Base-by-base conservation (phyloP, 2,329 filamentous ascomycete species). In the Trichoderma brevicompactum region DNA sequence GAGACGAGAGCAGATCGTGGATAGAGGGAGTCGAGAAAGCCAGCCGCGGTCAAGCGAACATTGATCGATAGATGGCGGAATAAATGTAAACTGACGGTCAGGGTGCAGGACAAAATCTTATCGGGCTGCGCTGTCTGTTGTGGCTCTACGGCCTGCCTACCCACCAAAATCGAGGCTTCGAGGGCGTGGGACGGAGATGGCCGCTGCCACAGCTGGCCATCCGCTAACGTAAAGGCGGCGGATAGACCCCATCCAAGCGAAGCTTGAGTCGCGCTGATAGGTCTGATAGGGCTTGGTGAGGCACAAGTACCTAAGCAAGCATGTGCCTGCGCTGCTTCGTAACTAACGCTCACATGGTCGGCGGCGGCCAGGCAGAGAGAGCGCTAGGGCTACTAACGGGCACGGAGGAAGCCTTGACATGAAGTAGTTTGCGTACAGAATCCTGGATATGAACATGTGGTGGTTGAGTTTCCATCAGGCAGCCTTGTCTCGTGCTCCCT, bases 131-230 rank as follows among this genome's bases (percentile, higher is more conserved):
- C 28, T 50, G 49, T 52, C 41, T 46, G 46, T 34, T 44, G 62
- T 50, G 46, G 53, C 44, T 64, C 40, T 43, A 32, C 36, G 28
- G 19, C 43, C 43, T 49, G 49, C 34, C 61, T 56, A 64, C 60
- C 60, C 50, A 60, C 48, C 52, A 12, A 48, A 49, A 58, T 54
- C 38, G 53, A 60, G 41, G 54, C 54, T 59, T 64, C 38, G 56
- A 59, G 50, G 46, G 64, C 64, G 64, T 61, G 50, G 56, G 34
- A 65, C 64, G 64, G 64, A 59, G 64, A 62, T 55, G 64, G 40
- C 64, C 64, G 64, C 64, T 49, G 53, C 54, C 32, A 58, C 46
- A 59, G 53, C 54, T 59, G 46, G 64, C 62, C 38, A 63, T 54
- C 64, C 56, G 50, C 64, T 65, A 65, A 61, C 49, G 50, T 36